Conservation (phyloP, 2,329 filamentous ascomycete genomes). For the Coniochaeta sp. region DNA sequence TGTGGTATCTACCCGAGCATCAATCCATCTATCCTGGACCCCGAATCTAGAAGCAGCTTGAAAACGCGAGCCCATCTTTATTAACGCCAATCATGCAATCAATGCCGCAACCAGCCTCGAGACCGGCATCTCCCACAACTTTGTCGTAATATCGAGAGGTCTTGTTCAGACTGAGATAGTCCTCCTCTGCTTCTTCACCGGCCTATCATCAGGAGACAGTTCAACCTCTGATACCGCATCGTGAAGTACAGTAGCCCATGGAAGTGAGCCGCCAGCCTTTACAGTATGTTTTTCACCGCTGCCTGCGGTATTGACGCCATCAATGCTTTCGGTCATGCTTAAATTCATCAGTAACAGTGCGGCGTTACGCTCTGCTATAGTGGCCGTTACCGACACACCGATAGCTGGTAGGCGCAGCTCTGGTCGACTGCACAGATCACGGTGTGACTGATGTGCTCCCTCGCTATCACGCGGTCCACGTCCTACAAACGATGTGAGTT, state of each 20-base stretch:
- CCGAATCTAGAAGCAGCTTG: background rate
- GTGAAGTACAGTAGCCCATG: background rate
- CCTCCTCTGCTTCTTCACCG: constrained; percentile 26
- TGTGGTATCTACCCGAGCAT: background rate
- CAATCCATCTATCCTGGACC: background rate
- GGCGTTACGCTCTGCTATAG: constrained; percentile 31
- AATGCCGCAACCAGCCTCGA: background rate
- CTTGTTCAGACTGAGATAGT: constrained; percentile 28
- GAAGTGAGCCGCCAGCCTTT: background rate
- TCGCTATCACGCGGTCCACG: constrained; percentile 5
- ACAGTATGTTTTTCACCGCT: constrained; percentile 3
- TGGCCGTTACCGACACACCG: background rate
- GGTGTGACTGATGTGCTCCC: background rate
- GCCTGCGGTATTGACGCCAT: constrained; percentile 1
- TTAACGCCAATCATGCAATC: background rate
- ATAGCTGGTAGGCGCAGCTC: constrained; percentile 1
- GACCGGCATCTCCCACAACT: background rate
- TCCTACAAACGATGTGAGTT: constrained; percentile 5
- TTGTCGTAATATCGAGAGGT: background rate
- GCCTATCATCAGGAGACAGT: constrained; percentile 14
- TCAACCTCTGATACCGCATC: constrained; percentile 12
- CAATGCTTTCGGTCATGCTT: constrained; percentile 27
- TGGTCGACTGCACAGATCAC: background rate
- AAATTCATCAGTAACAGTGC: constrained; percentile 40
- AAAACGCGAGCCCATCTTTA: background rate